phyloP scores from a whole-genome alignment of 148 eudicot genomes.

The Persicaria tinctoria region DNA sequence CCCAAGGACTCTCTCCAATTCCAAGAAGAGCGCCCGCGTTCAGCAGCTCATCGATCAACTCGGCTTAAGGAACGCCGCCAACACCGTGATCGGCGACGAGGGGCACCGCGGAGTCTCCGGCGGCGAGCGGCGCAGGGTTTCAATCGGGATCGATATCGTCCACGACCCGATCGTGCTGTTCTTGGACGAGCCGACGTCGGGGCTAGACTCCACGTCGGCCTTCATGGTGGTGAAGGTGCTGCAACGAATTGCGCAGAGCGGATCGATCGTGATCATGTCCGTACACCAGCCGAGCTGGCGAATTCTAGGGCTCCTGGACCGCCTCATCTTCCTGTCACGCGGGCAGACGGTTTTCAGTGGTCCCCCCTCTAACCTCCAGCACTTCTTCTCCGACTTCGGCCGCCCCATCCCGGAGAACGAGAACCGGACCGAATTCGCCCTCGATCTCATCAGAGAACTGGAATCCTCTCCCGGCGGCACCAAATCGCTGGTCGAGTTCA shows the following conservation, averaged over 20 bases:
- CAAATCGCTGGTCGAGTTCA: constrained; percentile 55
- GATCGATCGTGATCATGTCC: constrained; percentile 79
- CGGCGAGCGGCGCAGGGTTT: constrained; percentile 74
- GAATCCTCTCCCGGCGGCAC: constrained; percentile 75
- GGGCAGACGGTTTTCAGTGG: constrained; percentile 84
- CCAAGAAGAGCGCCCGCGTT: constrained; percentile 63
- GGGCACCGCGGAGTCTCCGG: constrained; percentile 95
- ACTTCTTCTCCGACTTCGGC: constrained; percentile 59
- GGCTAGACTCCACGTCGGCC: constrained; percentile 81
- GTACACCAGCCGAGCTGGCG: constrained; percentile 84
- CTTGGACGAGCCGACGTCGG: constrained; percentile 87
- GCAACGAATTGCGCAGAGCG: constrained; percentile 76
- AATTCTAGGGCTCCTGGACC: constrained; percentile 59
- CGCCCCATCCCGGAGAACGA: constrained; percentile 71
- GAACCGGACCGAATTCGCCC: constrained; percentile 72
- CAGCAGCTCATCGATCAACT: constrained; percentile 69
- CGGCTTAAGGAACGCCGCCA: constrained; percentile 71
- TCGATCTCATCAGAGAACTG: constrained; percentile 71
- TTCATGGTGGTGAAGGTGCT: constrained; percentile 79
- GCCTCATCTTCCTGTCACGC: constrained; percentile 55
- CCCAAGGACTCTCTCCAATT: constrained; percentile 52
- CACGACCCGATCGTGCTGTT: constrained; percentile 84
- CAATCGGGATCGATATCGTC: constrained; percentile 77
- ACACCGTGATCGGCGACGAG: constrained; percentile 85
- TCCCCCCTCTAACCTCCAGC: constrained; percentile 38